A percentile compares a stretch with the other conserved stretches of the same genome.
Conservation (phyloP, 73 alveolate genomes). For the Stentor roeselii region DNA sequence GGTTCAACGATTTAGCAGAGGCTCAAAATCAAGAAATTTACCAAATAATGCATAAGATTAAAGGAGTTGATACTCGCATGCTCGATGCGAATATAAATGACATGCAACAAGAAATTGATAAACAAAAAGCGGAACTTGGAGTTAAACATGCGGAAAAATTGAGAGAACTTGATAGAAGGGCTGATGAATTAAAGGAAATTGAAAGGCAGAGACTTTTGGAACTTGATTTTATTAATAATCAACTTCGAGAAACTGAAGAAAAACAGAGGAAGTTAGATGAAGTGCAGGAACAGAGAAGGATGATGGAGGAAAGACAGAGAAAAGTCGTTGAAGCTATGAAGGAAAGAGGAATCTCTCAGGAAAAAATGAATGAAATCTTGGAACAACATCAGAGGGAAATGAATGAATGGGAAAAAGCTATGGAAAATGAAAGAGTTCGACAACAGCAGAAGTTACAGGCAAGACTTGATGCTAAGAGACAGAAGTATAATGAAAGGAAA, state of each 20-base stretch:
- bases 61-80: slow-evolving; percentile 2
- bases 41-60: background rate
- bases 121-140: slow-evolving; percentile 1
- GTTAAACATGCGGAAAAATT: background rate
- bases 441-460: background rate
- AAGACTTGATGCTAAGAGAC: slow-evolving; percentile 6
- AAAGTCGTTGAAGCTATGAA: slow-evolving; percentile 15
- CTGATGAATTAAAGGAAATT: background rate
- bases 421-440: background rate
- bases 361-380: slow-evolving; percentile 20
- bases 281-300: slow-evolving; percentile 16
- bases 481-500: slow-evolving; percentile 1
- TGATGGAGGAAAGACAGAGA: slow-evolving; percentile 25
- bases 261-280: slow-evolving; percentile 12
- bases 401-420: slow-evolving; percentile 28
- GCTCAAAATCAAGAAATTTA: background rate
- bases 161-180: background rate
- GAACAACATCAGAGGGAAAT: slow-evolving; percentile 19
- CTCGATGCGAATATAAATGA: slow-evolving; percentile 2
- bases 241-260: slow-evolving; percentile 3
- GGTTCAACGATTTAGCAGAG: slow-evolving; percentile 9
- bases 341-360: slow-evolving; percentile 23
- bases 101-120: background rate
- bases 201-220: background rate
- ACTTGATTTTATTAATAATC: background rate